Conservation (phyloP, 2,329 filamentous ascomycete genomes). For the Arthrobotrys sphaeroides region DNA sequence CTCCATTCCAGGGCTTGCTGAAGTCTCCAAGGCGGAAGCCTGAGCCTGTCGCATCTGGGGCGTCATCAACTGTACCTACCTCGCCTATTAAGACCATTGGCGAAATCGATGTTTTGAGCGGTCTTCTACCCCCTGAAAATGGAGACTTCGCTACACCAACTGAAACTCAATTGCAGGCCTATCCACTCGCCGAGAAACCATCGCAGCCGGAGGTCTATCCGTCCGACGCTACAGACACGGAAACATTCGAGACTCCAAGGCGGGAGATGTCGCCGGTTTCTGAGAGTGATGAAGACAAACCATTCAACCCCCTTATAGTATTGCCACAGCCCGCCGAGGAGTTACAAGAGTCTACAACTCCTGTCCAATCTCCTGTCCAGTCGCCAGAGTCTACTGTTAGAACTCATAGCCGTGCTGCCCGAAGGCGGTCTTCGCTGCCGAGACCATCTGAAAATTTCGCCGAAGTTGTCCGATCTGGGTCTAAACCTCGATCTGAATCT, state of each 20-base stretch:
- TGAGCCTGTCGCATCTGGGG: neutral
- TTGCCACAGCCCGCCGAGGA: neutral
- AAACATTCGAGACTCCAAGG: constrained; percentile 15
- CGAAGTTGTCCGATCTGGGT: too few species aligned
- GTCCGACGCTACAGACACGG: constrained; percentile 29
- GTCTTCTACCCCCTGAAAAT: constrained; percentile 19
- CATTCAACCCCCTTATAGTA: neutral
- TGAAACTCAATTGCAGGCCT: constrained; percentile 11
- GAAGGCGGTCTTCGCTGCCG: constrained; percentile 7
- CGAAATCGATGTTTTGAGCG: constrained; percentile 31
- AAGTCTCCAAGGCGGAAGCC: neutral
- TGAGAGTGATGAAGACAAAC: neutral
- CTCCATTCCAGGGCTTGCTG: constrained; percentile 27
- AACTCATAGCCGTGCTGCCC: neutral
- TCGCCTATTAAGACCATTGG: constrained; percentile 27
- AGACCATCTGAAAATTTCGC: neutral
- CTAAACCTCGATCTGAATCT: constrained; percentile 2
- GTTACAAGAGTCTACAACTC: constrained; percentile 1
- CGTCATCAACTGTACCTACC: neutral
- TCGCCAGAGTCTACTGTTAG: neutral
- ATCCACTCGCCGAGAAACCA: constrained; percentile 38
- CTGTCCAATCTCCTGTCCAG: neutral
- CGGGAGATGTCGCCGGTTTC: constrained; percentile 3
- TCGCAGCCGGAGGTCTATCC: constrained; percentile 20
- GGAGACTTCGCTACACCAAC: neutral